A percentile compares a stretch with the other conserved stretches of the same genome.
phyloP scores from a whole-genome alignment of 306 rosid genomes.

The Dalbergia oliveri region DNA sequence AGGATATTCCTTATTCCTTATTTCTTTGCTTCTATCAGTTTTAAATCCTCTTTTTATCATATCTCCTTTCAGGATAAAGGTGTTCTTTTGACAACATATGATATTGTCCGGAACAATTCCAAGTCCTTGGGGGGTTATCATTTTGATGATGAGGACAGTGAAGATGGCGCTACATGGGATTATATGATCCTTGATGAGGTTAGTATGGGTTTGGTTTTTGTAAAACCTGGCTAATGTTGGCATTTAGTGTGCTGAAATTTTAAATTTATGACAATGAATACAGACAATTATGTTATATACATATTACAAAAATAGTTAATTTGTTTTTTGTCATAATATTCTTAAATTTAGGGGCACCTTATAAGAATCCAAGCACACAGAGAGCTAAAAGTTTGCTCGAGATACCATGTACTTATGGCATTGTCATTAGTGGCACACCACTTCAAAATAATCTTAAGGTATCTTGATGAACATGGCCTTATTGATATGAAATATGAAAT shows the following conservation, averaged over 20 bases:
- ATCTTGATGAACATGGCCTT: slow-evolving; percentile 23
- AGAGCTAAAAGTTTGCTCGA: slow-evolving; percentile 96
- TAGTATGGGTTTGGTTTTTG: slow-evolving; percentile 15
- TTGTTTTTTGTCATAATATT: slow-evolving; percentile 34
- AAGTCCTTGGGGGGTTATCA: slow-evolving; percentile 68
- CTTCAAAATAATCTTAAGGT: slow-evolving; percentile 96
- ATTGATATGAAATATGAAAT: slow-evolving; percentile 34
- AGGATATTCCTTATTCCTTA: not conserved
- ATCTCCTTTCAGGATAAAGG: slow-evolving; percentile 75
- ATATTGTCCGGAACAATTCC: slow-evolving; percentile 87
- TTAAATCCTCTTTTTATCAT: slow-evolving; percentile 24
- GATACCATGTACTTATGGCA: slow-evolving; percentile 86
- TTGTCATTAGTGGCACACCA: slow-evolving; percentile 90
- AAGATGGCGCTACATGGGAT: slow-evolving; percentile 79
- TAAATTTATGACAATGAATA: slow-evolving; percentile 15
- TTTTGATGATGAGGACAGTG: slow-evolving; percentile 65
- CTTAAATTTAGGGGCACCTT: slow-evolving; percentile 81
- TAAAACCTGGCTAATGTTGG: slow-evolving; percentile 16
- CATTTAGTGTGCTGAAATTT: slow-evolving; percentile 32
- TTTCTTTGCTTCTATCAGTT: slow-evolving; percentile 24
- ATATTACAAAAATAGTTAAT: not conserved
- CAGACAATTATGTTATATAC: not conserved
- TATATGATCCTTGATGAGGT: slow-evolving; percentile 99
- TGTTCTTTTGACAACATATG: slow-evolving; percentile 93
- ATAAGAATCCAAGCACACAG: slow-evolving; percentile 95